Percentiles rank a stretch among this genome's conserved stretches.
phyloP scores from a whole-genome alignment of 257 asterid genomes.

The Handroanthus guayacan region DNA sequence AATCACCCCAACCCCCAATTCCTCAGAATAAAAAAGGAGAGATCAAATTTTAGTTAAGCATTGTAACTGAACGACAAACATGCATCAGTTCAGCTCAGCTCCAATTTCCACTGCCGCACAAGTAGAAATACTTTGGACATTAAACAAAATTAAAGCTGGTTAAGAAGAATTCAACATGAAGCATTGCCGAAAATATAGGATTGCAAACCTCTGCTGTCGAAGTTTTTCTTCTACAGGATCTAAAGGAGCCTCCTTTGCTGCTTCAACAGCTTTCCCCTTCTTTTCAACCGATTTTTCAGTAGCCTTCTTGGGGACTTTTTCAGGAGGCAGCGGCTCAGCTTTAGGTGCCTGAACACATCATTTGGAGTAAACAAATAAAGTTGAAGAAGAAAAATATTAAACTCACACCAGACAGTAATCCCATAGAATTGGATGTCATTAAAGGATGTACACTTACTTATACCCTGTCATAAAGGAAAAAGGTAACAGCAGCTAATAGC shows the following conservation, averaged over 20 bases:
- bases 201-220: conserved; percentile 80
- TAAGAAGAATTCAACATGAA: not conserved
- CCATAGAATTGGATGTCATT: not conserved
- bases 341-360: conserved; percentile 64
- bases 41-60: too few species aligned
- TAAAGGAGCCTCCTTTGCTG: conserved; percentile 56
- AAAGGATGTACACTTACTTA: not conserved
- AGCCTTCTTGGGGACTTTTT: conserved; percentile 68
- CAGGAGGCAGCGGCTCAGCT: conserved; percentile 62
- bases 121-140: not conserved
- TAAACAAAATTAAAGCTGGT: not conserved
- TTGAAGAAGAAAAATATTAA: not conserved
- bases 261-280: conserved; percentile 68
- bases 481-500: too few species aligned
- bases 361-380: conserved; percentile 13
- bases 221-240: conserved; percentile 94
- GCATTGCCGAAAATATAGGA: conserved; percentile 10
- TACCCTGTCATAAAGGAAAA: conserved; percentile 16
- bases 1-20: not conserved
- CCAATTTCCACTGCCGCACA: not conserved
- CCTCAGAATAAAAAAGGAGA: too few species aligned
- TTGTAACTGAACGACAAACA: not conserved
- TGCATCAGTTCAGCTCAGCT: not conserved
- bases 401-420: not conserved
- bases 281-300: conserved; percentile 62